Base-by-base conservation (phyloP, 495 filamentous ascomycete genomes). In the Lentithecium fluviatile region DNA sequence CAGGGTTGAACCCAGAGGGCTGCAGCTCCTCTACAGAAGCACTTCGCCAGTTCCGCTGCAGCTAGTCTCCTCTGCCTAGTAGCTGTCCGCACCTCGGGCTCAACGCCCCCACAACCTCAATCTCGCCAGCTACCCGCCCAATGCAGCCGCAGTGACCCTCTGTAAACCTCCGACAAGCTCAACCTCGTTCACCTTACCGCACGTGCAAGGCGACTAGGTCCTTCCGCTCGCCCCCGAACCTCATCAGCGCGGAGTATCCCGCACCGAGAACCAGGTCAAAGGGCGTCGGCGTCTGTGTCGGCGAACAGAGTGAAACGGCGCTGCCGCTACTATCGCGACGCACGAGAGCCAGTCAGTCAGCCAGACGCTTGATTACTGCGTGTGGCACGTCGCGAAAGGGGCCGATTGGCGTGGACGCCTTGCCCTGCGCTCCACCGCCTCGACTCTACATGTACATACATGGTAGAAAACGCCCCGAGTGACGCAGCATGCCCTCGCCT, bases 191-290 rank as follows among this genome's bases (percentile, higher is more conserved):
- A 15, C 40, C 40, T 43, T 20, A 43, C 15, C 13, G 40, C 40
- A 20, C 40, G 13, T 43, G 40, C 40, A n/a, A n/a, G n/a, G n/a
- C n/a, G n/a, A n/a, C n/a, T 15, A 20, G 15, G 15, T 20, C 13
- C 19, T 15, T 13, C 15, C 40, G 19, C 15, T 38, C 40, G 40
- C 40, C 40, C 13, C 15, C 29, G 13, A 3, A 43, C 6, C 40
- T 43, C 13, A 43, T 15, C 40, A n/a, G 15, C 40, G 4, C 19
- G 40, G 40, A 43, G 15, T 3, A 15, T n/a, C 4, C 40, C 15
- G 49, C 51, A 23, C 51, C 51, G 36, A 12, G 7, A 32, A 54
- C 51, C 51, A 17, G 51, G 51, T 40, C 19, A 4, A 19, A 40
- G 51, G 51, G 5, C 15, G 19, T 42, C 12, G 32, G 51, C 51